These are phyloP conservation scores for Cyclotella sp. DNA, from an alignment of 108 stramenopile species.

Conservation along the genomic window DNA sequence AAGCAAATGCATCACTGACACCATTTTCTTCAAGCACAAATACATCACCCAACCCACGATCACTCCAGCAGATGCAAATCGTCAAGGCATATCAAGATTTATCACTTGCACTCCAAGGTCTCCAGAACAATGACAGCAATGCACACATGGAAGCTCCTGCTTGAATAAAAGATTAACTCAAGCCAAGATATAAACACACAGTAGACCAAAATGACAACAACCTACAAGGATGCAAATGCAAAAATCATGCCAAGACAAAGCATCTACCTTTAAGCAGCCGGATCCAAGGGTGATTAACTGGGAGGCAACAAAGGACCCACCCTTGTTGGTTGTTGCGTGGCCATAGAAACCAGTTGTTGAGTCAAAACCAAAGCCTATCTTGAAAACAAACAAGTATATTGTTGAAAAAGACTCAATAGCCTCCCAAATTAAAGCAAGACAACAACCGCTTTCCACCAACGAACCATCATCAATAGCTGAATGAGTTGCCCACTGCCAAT, in stretches of 20 bases:
- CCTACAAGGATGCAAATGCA: no score
- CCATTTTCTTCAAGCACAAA: no score
- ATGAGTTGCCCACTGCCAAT: neutral
- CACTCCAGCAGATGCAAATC: no score
- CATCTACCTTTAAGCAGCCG: slow-evolving; percentile 4
- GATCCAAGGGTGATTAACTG: slow-evolving; percentile 9
- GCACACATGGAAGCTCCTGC: slow-evolving; percentile 8
- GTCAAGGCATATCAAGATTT: slow-evolving; percentile 8
- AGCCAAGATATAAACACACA: neutral
- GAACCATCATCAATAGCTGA: slow-evolving; percentile 9
- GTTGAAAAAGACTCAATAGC: neutral
- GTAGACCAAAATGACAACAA: no score
- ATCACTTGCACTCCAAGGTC: neutral
- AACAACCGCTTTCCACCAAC: neutral
- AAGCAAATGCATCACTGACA: no score
- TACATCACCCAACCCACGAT: no score
- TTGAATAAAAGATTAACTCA: neutral
- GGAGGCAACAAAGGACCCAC: no score
- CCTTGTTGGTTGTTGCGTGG: no score
- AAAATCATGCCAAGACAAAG: no score
- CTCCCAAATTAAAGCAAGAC: neutral
- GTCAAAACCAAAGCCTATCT: neutral
- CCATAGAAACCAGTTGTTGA: neutral
- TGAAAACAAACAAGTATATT: neutral
- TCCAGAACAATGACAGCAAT: neutral